Percentiles rank a stretch among this genome's conserved stretches.
phyloP scores from a whole-genome alignment of 495 filamentous ascomycete genomes.

The Lophiostoma macrostomum region DNA sequence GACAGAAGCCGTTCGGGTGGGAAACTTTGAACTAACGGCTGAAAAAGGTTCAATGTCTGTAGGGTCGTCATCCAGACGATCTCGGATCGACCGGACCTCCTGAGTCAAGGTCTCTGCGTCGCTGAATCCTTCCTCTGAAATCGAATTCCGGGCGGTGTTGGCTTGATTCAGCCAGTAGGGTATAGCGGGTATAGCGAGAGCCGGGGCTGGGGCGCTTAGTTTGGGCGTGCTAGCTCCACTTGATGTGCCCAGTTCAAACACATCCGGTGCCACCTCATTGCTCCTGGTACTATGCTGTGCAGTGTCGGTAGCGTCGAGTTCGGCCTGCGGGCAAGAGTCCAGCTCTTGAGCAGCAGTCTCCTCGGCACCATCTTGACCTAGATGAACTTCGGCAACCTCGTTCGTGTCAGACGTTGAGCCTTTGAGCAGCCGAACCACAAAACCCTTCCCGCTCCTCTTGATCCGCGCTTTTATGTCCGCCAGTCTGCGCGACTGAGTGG shows the following conservation, averaged over 20 bases:
- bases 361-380: conserved; percentile 10
- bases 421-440: conserved; percentile 30
- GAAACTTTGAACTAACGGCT: conserved; percentile 6
- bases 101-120: conserved; percentile 27
- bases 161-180: conserved; percentile 10
- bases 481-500: conserved; percentile 21
- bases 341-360: conserved; percentile 17
- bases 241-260: conserved; percentile 27
- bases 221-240: conserved; percentile 11
- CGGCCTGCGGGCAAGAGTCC: conserved; percentile 1
- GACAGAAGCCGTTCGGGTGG: conserved; percentile 14
- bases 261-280: neutral
- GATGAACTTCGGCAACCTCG: conserved; percentile 30
- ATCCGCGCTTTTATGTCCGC: conserved; percentile 32
- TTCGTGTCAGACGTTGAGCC: conserved; percentile 20
- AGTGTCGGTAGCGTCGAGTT: neutral
- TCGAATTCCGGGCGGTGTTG: neutral
- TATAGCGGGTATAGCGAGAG: neutral
- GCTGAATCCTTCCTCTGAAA: conserved; percentile 28
- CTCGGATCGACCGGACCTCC: conserved; percentile 8
- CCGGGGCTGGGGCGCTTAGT: neutral
- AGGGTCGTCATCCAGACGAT: conserved; percentile 19
- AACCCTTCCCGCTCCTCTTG: conserved; percentile 34
- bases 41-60: conserved; percentile 28
- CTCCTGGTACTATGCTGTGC: neutral